These are phyloP conservation scores for Exophiala lecanii-corni DNA, from an alignment of 2,329 filamentous ascomycete species.

Conservation along the genomic window DNA sequence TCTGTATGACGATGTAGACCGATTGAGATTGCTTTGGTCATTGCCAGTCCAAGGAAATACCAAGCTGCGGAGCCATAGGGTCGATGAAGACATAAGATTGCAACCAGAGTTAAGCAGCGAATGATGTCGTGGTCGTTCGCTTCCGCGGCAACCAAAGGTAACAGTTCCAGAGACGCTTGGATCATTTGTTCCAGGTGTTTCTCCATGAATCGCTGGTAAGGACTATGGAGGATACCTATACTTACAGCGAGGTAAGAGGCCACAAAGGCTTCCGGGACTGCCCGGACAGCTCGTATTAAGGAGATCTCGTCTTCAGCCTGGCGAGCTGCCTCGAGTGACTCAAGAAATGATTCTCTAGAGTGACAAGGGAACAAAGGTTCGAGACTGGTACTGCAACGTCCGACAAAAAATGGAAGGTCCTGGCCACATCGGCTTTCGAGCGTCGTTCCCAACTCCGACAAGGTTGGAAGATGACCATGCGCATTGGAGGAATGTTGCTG, in stretches of 20 bases:
- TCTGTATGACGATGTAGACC: conserved; percentile 1
- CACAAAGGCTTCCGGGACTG: not conserved
- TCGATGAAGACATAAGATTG: not conserved
- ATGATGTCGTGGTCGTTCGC: not conserved
- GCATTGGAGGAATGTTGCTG: not conserved
- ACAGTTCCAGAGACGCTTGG: not conserved
- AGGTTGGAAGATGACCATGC: not conserved
- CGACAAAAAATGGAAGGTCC: not conserved
- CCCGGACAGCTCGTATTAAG: not conserved
- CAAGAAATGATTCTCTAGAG: not conserved
- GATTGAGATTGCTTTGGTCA: conserved; percentile 4
- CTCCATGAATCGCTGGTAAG: not conserved
- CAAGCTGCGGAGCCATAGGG: not conserved
- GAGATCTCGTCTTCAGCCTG: not conserved
- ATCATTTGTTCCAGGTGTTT: not conserved
- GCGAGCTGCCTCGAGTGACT: not conserved
- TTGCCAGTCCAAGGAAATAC: conserved; percentile 3
- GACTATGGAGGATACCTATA: not conserved
- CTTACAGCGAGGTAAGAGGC: not conserved
- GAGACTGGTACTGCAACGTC: not conserved
- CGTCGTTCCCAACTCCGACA: not conserved
- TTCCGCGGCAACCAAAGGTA: not conserved
- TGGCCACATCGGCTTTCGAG: not conserved
- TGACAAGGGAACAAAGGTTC: not conserved
- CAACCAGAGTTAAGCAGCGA: conserved; percentile 1